These are phyloP conservation scores for Eleusine coracana DNA, from an alignment of 176 grass and related monocot species.

Conservation along the genomic window DNA sequence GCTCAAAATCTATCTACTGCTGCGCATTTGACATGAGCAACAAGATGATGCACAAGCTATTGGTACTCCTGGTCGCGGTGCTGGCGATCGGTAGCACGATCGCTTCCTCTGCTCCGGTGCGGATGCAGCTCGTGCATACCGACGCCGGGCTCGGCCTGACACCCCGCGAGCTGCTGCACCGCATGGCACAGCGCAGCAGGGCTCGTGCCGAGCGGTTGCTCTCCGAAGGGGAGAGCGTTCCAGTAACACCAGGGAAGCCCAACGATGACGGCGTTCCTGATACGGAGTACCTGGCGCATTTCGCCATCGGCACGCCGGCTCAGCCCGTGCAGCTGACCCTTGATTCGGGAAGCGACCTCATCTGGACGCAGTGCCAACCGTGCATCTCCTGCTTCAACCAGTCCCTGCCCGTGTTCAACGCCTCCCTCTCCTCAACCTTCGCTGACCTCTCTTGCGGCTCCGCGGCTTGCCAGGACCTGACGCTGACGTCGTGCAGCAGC, in stretches of 20 bases:
- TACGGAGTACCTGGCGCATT: constrained; percentile 51
- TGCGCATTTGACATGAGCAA: neutral
- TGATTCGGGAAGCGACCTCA: constrained; percentile 62
- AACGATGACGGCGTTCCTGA: neutral
- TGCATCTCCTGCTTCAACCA: constrained; percentile 49
- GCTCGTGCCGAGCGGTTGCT: constrained; percentile 29
- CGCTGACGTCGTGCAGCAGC: neutral
- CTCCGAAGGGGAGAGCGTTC: neutral
- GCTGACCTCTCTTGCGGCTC: constrained; percentile 20
- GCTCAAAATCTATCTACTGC: neutral
- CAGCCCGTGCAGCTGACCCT: constrained; percentile 49
- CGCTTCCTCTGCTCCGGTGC: neutral
- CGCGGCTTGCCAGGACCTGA: neutral
- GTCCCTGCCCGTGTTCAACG: constrained; percentile 17
- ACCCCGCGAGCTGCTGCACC: constrained; percentile 43
- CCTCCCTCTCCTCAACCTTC: constrained; percentile 38
- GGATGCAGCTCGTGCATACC: constrained; percentile 12
- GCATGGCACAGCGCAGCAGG: constrained; percentile 37
- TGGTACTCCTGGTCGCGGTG: neutral
- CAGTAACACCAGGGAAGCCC: neutral
- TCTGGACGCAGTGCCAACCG: constrained; percentile 51
- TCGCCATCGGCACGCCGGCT: constrained; percentile 52
- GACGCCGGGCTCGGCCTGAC: constrained; percentile 38
- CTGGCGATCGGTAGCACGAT: neutral
- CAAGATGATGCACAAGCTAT: neutral